phyloP scores from a whole-genome alignment of 2,329 filamentous ascomycete genomes.

The Epichloe gansuensis region DNA sequence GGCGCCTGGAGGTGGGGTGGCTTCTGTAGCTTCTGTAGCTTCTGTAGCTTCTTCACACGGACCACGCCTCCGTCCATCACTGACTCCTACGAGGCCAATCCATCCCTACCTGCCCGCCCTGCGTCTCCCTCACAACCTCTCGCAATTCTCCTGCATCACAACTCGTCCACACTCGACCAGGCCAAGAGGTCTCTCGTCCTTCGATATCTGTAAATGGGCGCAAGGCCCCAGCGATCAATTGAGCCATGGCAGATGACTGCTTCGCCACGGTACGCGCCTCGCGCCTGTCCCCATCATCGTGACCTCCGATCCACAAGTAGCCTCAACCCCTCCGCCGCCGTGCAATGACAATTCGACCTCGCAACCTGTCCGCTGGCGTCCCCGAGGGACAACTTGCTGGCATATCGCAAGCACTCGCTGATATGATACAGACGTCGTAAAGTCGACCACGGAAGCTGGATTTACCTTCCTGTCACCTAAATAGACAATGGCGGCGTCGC shows the following conservation, averaged over 20 bases:
- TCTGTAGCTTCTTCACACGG: neutral
- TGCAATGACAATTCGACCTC: neutral
- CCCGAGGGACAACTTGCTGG: neutral
- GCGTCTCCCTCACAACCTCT: neutral
- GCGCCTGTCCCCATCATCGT: neutral
- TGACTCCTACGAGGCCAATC: conserved; percentile 4
- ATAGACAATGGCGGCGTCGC: conserved; percentile 34
- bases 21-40: no score
- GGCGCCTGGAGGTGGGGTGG: no score
- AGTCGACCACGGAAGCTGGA: conserved; percentile 24
- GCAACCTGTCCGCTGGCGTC: neutral
- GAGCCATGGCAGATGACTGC: conserved; percentile 36
- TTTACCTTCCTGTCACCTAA: conserved; percentile 15
- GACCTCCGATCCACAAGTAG: neutral
- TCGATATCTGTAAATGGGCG: conserved; percentile 28
- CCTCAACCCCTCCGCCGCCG: neutral
- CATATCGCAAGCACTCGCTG: conserved; percentile 4
- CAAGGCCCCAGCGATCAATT: conserved; percentile 28
- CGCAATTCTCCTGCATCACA: neutral
- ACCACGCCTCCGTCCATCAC: neutral
- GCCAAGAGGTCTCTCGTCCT: neutral
- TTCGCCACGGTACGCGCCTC: conserved; percentile 29
- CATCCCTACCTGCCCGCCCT: neutral
- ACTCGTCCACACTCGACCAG: neutral
- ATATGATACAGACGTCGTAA: conserved; percentile 28